Evolutionary conservation across 768 basidiomycete genomes (phyloP).

Genomic region (Termitomyces sp.): DNA sequence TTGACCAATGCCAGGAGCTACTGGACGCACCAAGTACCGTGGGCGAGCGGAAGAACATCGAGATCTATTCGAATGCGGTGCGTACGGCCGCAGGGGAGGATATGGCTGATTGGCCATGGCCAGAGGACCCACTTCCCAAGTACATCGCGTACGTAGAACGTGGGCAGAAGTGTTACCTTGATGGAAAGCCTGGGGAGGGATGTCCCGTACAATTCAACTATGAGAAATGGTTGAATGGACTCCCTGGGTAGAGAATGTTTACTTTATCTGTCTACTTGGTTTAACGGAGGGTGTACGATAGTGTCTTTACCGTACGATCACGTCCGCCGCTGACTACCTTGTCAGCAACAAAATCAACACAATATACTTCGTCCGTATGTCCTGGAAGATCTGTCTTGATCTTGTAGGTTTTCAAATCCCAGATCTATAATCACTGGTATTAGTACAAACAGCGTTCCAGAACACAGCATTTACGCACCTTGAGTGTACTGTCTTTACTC

Average conservation of each 20-base stretch:
- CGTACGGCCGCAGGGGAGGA: conserved; percentile 40
- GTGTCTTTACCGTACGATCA: conserved; percentile 80
- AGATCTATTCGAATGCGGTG: conserved; percentile 49
- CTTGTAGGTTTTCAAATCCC: conserved; percentile 97
- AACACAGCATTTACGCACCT: conserved; percentile 45
- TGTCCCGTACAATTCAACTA: conserved; percentile 38
- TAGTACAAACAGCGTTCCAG: background rate
- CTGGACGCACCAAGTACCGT: conserved; percentile 49
- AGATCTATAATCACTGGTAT: conserved; percentile 52
- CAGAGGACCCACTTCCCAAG: conserved; percentile 36
- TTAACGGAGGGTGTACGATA: background rate
- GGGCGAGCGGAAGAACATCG: conserved; percentile 54
- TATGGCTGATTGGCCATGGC: conserved; percentile 26
- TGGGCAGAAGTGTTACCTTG: conserved; percentile 28
- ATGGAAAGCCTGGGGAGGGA: conserved; percentile 28
- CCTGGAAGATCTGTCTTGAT: conserved; percentile 92
- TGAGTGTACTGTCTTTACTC: conserved; percentile 93
- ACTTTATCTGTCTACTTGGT: background rate
- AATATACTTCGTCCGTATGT: conserved; percentile 97
- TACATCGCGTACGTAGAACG: conserved; percentile 42
- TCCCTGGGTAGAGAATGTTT: background rate
- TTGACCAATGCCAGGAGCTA: conserved; percentile 68
- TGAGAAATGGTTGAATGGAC: conserved; percentile 32
- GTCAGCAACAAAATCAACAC: conserved; percentile 98
- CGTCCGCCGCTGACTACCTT: conserved; percentile 98